Conservation (phyloP, 140 eudicot genomes). For the Stevia rebaudiana region DNA sequence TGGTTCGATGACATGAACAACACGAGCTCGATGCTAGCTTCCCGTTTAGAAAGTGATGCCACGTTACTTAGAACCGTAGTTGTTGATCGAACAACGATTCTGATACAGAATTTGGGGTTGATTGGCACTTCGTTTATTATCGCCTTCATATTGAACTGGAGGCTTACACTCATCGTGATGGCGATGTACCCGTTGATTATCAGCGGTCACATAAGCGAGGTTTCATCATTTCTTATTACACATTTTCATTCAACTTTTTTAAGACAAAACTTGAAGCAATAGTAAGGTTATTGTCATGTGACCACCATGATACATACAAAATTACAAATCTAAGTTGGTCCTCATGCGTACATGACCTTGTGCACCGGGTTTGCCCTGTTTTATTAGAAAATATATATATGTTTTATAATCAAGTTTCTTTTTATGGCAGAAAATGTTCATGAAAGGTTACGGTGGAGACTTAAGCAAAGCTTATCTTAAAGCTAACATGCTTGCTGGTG, state of each 20-base stretch:
- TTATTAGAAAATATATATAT: no score
- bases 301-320: no score
- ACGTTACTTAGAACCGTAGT: slow-evolving; percentile 76
- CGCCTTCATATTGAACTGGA: slow-evolving; percentile 89
- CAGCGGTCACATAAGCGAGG: slow-evolving; percentile 99
- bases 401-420: background rate
- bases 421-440: slow-evolving; percentile 76
- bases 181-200: slow-evolving; percentile 86
- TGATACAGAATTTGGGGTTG: slow-evolving; percentile 75
- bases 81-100: slow-evolving; percentile 82
- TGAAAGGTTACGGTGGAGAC: slow-evolving; percentile 94
- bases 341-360: no score
- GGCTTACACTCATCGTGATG: slow-evolving; percentile 80
- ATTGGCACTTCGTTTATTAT: slow-evolving; percentile 77
- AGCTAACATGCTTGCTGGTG: slow-evolving; percentile 99
- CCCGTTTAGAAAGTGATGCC: slow-evolving; percentile 95
- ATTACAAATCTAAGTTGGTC: no score
- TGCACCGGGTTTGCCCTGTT: no score
- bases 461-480: slow-evolving; percentile 86
- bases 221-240: slow-evolving; percentile 15
- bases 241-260: background rate
- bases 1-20: slow-evolving; percentile 87
- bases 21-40: slow-evolving; percentile 92
- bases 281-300: no score
- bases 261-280: no score